Evolutionary conservation across 2,329 filamentous ascomycete genomes (phyloP).

Genomic region (Cladophialophora immunda): DNA sequence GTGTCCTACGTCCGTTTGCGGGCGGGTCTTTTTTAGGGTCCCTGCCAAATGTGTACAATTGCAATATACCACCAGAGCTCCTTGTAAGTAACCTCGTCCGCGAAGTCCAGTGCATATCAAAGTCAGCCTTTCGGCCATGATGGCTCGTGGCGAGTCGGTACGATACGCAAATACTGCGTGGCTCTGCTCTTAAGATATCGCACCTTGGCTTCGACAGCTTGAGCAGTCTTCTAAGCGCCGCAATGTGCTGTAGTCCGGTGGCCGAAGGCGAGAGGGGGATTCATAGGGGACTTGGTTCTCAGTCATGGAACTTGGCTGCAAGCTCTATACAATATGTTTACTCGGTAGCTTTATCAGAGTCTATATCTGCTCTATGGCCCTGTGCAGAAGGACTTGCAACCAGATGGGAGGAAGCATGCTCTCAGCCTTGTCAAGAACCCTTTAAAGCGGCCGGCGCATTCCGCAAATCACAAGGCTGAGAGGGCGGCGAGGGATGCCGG

Average conservation of each 20-base stretch:
- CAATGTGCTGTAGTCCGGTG: background rate
- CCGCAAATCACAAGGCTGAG: background rate
- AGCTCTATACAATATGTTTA: background rate
- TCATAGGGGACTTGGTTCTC: background rate
- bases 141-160: too few relatives aligned
- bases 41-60: too few relatives aligned
- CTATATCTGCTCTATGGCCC: background rate
- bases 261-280: background rate
- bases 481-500: background rate
- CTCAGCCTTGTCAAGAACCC: background rate
- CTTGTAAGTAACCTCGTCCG: too few relatives aligned
- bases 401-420: background rate
- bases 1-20: too few relatives aligned
- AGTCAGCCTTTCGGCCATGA: too few relatives aligned
- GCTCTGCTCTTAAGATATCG: too few relatives aligned
- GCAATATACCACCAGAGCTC: too few relatives aligned
- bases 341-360: background rate
- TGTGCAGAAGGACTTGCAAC: background rate
- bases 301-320: background rate
- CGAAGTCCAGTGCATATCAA: too few relatives aligned
- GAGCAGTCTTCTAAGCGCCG: too few relatives aligned
- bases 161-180: too few relatives aligned
- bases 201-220: too few relatives aligned
- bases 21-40: too few relatives aligned
- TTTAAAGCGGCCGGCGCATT: background rate